Percentiles rank a stretch among this genome's conserved stretches.
phyloP scores from a whole-genome alignment of 1,284 basidiomycete genomes.

The Sphaerobolus stellatus region DNA sequence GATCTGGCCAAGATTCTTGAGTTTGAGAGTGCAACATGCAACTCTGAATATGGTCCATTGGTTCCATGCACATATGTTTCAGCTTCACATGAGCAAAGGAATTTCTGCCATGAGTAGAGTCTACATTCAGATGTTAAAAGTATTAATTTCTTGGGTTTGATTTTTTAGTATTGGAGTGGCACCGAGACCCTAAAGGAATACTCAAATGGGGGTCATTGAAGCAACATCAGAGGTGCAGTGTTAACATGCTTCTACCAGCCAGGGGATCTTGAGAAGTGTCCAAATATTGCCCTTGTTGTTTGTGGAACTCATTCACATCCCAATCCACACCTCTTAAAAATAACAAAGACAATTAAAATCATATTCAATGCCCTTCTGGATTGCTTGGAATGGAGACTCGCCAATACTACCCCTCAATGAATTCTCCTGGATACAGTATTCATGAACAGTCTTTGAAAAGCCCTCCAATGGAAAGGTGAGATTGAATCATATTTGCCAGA shows the following conservation, averaged over 20 bases:
- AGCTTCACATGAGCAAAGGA: slow-evolving; percentile 17
- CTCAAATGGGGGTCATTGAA: slow-evolving; percentile 15
- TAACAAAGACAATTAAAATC: background rate
- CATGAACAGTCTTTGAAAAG: slow-evolving; percentile 15
- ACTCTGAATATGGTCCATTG: slow-evolving; percentile 22
- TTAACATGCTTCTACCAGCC: slow-evolving; percentile 21
- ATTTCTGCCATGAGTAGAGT: slow-evolving; percentile 19
- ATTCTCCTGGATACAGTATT: slow-evolving; percentile 26
- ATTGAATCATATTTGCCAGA: slow-evolving; percentile 14
- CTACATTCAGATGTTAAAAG: background rate
- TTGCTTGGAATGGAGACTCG: slow-evolving; percentile 22
- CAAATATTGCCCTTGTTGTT: slow-evolving; percentile 20
- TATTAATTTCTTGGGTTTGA: background rate
- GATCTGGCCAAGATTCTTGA: background rate
- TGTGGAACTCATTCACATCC: slow-evolving; percentile 18
- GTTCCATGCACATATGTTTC: slow-evolving; percentile 19
- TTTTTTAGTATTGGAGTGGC: slow-evolving; percentile 21
- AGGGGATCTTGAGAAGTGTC: slow-evolving; percentile 20
- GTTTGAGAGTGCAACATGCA: slow-evolving; percentile 5
- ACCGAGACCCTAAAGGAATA: slow-evolving; percentile 14
- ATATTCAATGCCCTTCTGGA: slow-evolving; percentile 13
- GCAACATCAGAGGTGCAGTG: slow-evolving; percentile 15
- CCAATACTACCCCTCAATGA: slow-evolving; percentile 27
- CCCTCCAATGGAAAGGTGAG: slow-evolving; percentile 17
- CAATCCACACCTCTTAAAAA: slow-evolving; percentile 15